A percentile compares a stretch with the other conserved stretches of the same genome.
Conservation (phyloP, 148 eudicot genomes). For the Simmondsia chinensis region DNA sequence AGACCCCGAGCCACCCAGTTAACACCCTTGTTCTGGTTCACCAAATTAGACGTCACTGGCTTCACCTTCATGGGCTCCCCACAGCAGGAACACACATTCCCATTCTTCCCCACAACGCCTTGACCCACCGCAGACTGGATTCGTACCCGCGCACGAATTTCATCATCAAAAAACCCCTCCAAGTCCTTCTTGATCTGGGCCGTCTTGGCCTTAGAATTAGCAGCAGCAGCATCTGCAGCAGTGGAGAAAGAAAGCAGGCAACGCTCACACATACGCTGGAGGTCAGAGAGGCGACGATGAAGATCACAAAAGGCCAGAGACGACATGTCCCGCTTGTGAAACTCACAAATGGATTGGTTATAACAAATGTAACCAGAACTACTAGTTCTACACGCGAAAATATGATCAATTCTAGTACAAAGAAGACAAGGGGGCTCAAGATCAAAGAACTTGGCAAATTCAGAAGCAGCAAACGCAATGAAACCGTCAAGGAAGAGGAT, state of each 20-base stretch:
- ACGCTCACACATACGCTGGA: conserved; percentile 76
- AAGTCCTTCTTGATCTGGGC: conserved; percentile 39
- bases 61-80: conserved; percentile 66
- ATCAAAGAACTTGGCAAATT: conserved; percentile 65
- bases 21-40: conserved; percentile 16
- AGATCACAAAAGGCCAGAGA: conserved; percentile 90
- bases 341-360: conserved; percentile 69
- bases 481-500: conserved; percentile 61
- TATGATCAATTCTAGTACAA: conserved; percentile 76
- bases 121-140: conserved; percentile 20
- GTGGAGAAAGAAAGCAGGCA: conserved; percentile 80
- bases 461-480: conserved; percentile 40
- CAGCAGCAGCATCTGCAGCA: conserved; percentile 38
- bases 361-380: conserved; percentile 35
- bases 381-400: conserved; percentile 31
- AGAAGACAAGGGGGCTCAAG: conserved; percentile 58
- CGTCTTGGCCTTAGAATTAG: conserved; percentile 31
- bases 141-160: conserved; percentile 21
- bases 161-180: conserved; percentile 46
- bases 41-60: conserved; percentile 6
- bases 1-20: conserved; percentile 29
- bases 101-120: conserved; percentile 17
- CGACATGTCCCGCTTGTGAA: conserved; percentile 74
- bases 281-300: conserved; percentile 67
- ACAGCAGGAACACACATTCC: conserved; percentile 67